A percentile compares a stretch with the other conserved stretches of the same genome.
These are phyloP conservation scores for Aspergillus felis DNA, from an alignment of 2,329 filamentous ascomycete genomes.

Conservation along the genomic window DNA sequence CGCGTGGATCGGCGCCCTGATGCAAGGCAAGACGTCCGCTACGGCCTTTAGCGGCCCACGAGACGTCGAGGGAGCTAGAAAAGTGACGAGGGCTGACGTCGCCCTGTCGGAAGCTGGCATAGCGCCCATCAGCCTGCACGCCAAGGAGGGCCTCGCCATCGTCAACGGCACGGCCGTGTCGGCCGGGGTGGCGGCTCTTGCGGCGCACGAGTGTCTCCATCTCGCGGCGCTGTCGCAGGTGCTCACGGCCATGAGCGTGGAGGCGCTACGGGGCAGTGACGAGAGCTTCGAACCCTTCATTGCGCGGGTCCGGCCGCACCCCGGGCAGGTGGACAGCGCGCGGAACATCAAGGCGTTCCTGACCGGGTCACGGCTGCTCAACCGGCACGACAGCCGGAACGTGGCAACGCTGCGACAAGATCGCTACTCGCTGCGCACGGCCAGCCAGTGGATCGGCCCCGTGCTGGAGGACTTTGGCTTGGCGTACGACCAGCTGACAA, in stretches of 20 bases:
- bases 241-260: slow-evolving; percentile 58
- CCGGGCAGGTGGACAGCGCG: slow-evolving; percentile 56
- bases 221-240: slow-evolving; percentile 54
- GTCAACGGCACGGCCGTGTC: slow-evolving; percentile 50
- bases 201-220: slow-evolving; percentile 50
- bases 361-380: slow-evolving; percentile 45
- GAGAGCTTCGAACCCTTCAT: slow-evolving; percentile 58
- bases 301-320: slow-evolving; percentile 54
- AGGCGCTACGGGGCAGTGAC: slow-evolving; percentile 54
- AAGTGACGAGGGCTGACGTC: too few species aligned
- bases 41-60: not conserved
- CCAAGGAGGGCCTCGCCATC: slow-evolving; percentile 49
- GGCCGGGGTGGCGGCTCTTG: slow-evolving; percentile 45
- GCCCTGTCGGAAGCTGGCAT: slow-evolving; percentile 12
- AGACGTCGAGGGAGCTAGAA: too few species aligned
- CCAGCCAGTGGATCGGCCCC: slow-evolving; percentile 65
- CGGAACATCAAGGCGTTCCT: slow-evolving; percentile 53
- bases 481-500: slow-evolving; percentile 52
- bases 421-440: slow-evolving; percentile 60
- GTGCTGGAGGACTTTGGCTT: slow-evolving; percentile 59
- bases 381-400: slow-evolving; percentile 11
- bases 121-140: slow-evolving; percentile 28
- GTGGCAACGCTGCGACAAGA: slow-evolving; percentile 51
- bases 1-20: slow-evolving; percentile 41
- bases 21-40: slow-evolving; percentile 26